Percentiles rank a stretch among this genome's conserved stretches.
Evolutionary conservation across 2,329 filamentous ascomycete genomes (phyloP).

Genomic region (Penicillium occitanis): DNA sequence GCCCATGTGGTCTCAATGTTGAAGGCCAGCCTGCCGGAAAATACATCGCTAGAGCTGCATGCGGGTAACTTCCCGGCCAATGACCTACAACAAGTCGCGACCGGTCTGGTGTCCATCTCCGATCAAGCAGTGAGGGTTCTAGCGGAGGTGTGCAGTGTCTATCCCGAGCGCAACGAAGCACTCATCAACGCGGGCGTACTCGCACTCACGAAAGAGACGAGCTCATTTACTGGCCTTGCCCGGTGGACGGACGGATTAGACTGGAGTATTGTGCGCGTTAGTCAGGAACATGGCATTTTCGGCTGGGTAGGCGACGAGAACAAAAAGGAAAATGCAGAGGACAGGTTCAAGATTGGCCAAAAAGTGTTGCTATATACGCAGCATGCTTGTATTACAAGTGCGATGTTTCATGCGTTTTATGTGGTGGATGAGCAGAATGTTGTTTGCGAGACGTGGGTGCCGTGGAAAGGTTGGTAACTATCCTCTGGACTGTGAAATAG

Average conservation of each 20-base stretch:
- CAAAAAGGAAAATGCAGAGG: conserved; percentile 29
- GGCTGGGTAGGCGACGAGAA: conserved; percentile 27
- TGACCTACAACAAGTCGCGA: conserved; percentile 44
- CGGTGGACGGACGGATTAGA: conserved; percentile 29
- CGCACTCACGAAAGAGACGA: conserved; percentile 39
- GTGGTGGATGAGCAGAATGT: conserved; percentile 38
- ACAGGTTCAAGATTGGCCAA: conserved; percentile 32
- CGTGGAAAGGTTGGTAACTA: conserved; percentile 41
- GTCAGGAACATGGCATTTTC: conserved; percentile 44
- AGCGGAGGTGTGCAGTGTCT: conserved; percentile 42
- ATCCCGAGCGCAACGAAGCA: conserved; percentile 41
- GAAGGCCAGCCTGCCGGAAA: conserved; percentile 30
- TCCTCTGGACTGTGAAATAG: neutral
- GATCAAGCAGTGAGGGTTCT: conserved; percentile 36
- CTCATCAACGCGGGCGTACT: conserved; percentile 41
- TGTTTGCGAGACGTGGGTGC: conserved; percentile 26
- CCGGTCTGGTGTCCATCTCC: conserved; percentile 31
- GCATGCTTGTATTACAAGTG: conserved; percentile 43
- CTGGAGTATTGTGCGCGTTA: conserved; percentile 39
- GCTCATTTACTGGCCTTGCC: conserved; percentile 30
- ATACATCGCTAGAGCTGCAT: conserved; percentile 36
- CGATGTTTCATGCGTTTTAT: conserved; percentile 39
- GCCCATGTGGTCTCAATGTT: conserved; percentile 37
- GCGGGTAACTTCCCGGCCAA: conserved; percentile 41
- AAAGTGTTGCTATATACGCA: conserved; percentile 34